These are phyloP conservation scores for Candida xiaguanensis DNA, from an alignment of 805 yeast species.

Conservation along the genomic window DNA sequence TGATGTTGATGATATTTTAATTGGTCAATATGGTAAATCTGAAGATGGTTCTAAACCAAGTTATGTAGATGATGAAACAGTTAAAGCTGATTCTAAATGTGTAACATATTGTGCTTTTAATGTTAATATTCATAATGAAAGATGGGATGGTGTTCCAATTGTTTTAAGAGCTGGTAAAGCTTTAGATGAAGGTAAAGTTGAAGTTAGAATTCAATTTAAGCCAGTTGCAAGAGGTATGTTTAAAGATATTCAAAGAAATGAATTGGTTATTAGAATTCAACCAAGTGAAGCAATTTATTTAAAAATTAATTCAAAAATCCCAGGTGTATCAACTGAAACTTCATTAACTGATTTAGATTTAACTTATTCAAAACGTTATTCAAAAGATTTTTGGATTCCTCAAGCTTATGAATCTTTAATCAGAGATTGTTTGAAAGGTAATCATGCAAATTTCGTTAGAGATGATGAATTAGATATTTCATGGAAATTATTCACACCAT, in stretches of 20 bases:
- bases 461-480: constrained; percentile 94
- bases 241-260: constrained; percentile 80
- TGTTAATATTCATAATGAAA: constrained; percentile 78
- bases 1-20: constrained; percentile 58
- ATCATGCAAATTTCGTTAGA: constrained; percentile 96
- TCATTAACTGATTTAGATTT: constrained; percentile 87
- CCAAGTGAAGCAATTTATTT: constrained; percentile 92
- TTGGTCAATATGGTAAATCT: constrained; percentile 86
- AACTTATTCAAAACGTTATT: constrained; percentile 75
- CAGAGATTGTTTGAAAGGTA: constrained; percentile 85
- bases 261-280: constrained; percentile 89
- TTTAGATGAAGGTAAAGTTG: constrained; percentile 91
- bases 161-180: constrained; percentile 97
- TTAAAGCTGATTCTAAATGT: constrained; percentile 74
- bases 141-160: constrained; percentile 98
- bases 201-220: constrained; percentile 88
- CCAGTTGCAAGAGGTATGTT: constrained; percentile 82
- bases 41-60: constrained; percentile 88
- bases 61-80: constrained; percentile 90
- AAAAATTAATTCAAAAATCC: constrained; percentile 90
- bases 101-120: constrained; percentile 89
- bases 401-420: constrained; percentile 97
- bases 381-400: constrained; percentile 85
- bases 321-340: constrained; percentile 82
- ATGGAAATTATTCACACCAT: constrained; percentile 92